Conservation (phyloP, 257 asterid genomes). For the Solanum clarkiae region DNA sequence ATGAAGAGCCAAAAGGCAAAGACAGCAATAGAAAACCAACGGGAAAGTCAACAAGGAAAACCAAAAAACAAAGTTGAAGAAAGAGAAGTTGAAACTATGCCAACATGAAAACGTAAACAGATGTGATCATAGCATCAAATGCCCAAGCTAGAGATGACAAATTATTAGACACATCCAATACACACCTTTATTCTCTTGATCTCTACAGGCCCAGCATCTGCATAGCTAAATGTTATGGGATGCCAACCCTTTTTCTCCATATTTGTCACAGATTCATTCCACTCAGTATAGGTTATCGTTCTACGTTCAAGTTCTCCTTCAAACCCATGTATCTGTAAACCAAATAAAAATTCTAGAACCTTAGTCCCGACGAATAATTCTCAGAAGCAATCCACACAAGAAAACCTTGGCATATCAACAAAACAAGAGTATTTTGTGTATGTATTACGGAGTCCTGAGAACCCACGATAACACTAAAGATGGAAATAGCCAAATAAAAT, state of each 20-base stretch:
- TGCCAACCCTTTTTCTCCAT: constrained; percentile 73
- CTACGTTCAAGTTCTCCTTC: constrained; percentile 86
- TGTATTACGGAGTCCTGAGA: background rate
- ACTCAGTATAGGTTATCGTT: constrained; percentile 70
- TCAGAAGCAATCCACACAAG: background rate
- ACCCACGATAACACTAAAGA: background rate
- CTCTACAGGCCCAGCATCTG: constrained; percentile 51
- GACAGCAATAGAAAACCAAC: background rate
- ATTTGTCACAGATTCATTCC: constrained; percentile 58
- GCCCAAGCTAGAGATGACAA: background rate
- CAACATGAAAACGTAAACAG: background rate
- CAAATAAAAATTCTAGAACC: background rate
- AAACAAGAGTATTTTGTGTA: background rate
- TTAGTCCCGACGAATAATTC: background rate
- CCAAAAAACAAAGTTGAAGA: background rate
- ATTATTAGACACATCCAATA: background rate
- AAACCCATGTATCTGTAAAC: constrained; percentile 51
- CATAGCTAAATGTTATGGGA: constrained; percentile 56
- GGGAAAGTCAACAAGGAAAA: background rate
- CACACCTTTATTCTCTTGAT: constrained; percentile 64
- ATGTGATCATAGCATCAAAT: background rate
- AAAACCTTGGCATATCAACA: background rate
- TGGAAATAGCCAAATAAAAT: background rate
- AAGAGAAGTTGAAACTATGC: background rate
- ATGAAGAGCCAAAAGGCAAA: background rate